Percentiles rank a stretch among this genome's conserved stretches.
Conservation (phyloP, 441 rosid genomes). For the Aleurites moluccanus region DNA sequence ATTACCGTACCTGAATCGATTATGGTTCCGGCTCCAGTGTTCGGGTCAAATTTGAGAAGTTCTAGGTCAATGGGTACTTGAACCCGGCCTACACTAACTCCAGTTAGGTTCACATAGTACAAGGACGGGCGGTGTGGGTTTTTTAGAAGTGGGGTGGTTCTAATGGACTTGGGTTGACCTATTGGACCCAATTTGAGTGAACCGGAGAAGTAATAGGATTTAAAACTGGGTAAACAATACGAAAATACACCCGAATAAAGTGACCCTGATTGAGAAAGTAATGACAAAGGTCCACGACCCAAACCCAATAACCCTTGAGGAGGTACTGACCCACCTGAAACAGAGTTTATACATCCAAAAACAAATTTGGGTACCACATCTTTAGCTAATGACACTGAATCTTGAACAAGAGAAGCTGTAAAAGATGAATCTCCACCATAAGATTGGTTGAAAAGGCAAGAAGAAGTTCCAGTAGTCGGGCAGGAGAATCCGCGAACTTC, state of each 20-base stretch:
- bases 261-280: constrained; percentile 60
- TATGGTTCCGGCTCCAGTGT: constrained; percentile 73
- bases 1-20: constrained; percentile 85
- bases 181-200: constrained; percentile 69
- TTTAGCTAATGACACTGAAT: constrained; percentile 48
- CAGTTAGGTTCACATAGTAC: constrained; percentile 77
- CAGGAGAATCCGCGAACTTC: constrained; percentile 70
- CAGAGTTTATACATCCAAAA: constrained; percentile 62
- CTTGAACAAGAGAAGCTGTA: constrained; percentile 64
- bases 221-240: constrained; percentile 81
- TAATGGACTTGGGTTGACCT: constrained; percentile 66
- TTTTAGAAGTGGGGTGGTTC: constrained; percentile 60
- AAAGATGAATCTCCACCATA: constrained; percentile 85
- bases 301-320: constrained; percentile 85
- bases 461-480: constrained; percentile 45
- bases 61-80: constrained; percentile 43
- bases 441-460: constrained; percentile 77
- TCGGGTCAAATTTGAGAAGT: constrained; percentile 50
- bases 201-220: constrained; percentile 77
- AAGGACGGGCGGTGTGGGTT: constrained; percentile 82
- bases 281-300: constrained; percentile 80
- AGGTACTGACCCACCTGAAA: constrained; percentile 65
- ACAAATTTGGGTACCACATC: constrained; percentile 54
- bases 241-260: constrained; percentile 77
- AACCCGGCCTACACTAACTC: constrained; percentile 65